phyloP scores from a whole-genome alignment of 192 early-diverging fungal genomes.

The Geranomyces variabilis region DNA sequence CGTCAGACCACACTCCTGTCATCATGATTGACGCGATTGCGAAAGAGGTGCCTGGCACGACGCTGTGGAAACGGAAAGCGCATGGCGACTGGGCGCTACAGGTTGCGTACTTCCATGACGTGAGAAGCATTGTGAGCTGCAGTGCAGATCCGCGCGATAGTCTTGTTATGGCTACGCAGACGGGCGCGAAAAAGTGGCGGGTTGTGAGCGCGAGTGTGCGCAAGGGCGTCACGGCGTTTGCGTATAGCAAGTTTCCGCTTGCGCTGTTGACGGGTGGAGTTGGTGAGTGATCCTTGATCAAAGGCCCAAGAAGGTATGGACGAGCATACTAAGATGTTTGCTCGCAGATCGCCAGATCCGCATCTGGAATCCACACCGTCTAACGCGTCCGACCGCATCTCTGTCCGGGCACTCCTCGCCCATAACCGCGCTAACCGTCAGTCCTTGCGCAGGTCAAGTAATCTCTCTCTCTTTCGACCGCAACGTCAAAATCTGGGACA shows the following conservation, averaged over 20 bases:
- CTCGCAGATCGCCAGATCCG: constrained; percentile 54
- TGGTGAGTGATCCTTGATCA: constrained; percentile 30
- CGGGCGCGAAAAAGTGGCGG: constrained; percentile 49
- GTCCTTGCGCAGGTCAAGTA: constrained; percentile 45
- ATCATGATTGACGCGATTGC: constrained; percentile 9
- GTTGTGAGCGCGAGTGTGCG: constrained; percentile 40
- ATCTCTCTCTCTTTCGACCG: constrained; percentile 55
- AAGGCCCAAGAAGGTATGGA: too few relatives aligned
- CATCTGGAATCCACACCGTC: constrained; percentile 57
- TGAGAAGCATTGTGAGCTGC: constrained; percentile 50
- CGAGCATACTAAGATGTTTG: too few relatives aligned
- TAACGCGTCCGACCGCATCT: constrained; percentile 48
- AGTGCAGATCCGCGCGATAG: constrained; percentile 54
- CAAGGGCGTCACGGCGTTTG: constrained; percentile 55
- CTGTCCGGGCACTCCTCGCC: constrained; percentile 54
- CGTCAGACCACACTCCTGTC: constrained; percentile 14
- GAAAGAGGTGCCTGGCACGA: constrained; percentile 31
- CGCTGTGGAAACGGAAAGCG: constrained; percentile 48
- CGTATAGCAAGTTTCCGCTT: constrained; percentile 50
- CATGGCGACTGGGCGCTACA: constrained; percentile 56
- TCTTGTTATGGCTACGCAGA: constrained; percentile 50
- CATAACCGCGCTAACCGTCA: constrained; percentile 48
- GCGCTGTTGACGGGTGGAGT: constrained; percentile 57
- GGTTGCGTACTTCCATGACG: constrained; percentile 54
- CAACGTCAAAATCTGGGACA: constrained; percentile 58